Evolutionary conservation across 106 monocot species (phyloP).

Genomic region (Agapanthus africanus): DNA sequence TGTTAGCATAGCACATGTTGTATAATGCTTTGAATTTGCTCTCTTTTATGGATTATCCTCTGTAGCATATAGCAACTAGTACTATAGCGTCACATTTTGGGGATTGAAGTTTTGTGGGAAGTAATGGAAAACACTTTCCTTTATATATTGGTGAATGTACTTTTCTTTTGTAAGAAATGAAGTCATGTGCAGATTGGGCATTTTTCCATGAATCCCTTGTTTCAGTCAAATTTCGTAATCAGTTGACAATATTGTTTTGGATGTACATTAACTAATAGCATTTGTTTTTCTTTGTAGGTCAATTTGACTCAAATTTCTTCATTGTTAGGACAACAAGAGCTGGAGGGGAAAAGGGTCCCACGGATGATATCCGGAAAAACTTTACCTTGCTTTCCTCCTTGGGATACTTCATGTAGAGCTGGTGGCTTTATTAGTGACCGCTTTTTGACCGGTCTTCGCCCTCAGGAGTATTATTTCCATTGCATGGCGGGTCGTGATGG

Average conservation of each 20-base stretch:
- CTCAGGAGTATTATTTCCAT: conserved; percentile 97
- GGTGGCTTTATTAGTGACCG: conserved; percentile 95
- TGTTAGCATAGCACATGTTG: background rate
- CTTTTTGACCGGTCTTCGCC: conserved; percentile 89
- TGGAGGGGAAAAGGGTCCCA: conserved; percentile 95
- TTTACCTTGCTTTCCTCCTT: conserved; percentile 90
- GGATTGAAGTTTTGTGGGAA: too few species aligned
- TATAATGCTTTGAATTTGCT: background rate
- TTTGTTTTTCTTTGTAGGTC: conserved; percentile 40
- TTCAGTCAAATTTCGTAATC: too few species aligned
- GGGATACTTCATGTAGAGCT: conserved; percentile 76
- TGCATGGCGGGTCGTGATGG: conserved; percentile 99
- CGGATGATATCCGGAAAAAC: conserved; percentile 96
- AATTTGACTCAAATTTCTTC: conserved; percentile 97
- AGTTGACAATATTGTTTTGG: background rate
- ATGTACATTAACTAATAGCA: background rate
- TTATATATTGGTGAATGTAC: background rate
- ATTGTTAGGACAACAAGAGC: conserved; percentile 88
- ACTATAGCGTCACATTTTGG: too few species aligned
- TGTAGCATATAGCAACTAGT: background rate
- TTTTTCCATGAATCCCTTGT: too few species aligned
- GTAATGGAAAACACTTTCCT: background rate
- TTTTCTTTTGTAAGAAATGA: background rate
- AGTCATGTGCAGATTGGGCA: too few species aligned
- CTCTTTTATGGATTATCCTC: background rate